Evolutionary conservation across 2,329 filamentous ascomycete species (phyloP), one percentile per base, ranked within the genome.

Genomic region (Aspergillus sp.): DNA sequence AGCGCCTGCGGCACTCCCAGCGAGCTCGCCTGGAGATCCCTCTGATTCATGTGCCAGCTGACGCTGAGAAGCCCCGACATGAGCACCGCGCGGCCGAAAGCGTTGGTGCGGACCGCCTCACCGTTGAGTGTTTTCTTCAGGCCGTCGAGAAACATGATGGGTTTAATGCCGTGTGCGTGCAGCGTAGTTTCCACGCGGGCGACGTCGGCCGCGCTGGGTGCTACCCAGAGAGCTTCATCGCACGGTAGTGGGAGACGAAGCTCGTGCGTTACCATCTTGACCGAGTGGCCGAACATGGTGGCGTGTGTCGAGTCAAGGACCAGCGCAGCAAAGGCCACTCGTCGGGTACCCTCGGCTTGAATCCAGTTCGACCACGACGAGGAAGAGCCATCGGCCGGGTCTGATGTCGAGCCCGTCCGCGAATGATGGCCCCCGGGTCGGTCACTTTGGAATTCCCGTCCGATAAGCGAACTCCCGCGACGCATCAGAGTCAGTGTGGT

Each of bases 201-300:
- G 10, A 96, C 89, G 65, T 97, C 93, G 1, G 83, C 81, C 45
- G 88, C 87, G 64, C 84, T 95, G 3, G 85, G 87, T 4, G 93
- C 93, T 47, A 85, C 86, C 93, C 93, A 98, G 7, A 97, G 72
- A 3, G 85, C 81, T 63, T 97, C 93, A 55, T 97, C 90, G 61
- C 91, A 97, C 0, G 93, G 93, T 39, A 98, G 70, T 0, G 89
- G 88, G 6, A 97, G 75, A 43, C 88, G 82, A 80, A 98, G 88
- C 67, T 97, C 93, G 59, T 97, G 90, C 2, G 90, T 89, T 5
- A 94, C 89, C 91, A 97, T 96, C 39, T 94, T 89, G 0, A 88
- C 91, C 3, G 90, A 93, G 66, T 97, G 93, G 0, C 91, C 93
- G 66, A 97, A 97, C 86, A 98, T 96, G 29, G 89, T 95, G 1